A percentile compares a stretch with the other conserved stretches of the same genome.
Conservation (phyloP, 2,329 filamentous ascomycete species). For the Cryphonectria carpinicola region DNA sequence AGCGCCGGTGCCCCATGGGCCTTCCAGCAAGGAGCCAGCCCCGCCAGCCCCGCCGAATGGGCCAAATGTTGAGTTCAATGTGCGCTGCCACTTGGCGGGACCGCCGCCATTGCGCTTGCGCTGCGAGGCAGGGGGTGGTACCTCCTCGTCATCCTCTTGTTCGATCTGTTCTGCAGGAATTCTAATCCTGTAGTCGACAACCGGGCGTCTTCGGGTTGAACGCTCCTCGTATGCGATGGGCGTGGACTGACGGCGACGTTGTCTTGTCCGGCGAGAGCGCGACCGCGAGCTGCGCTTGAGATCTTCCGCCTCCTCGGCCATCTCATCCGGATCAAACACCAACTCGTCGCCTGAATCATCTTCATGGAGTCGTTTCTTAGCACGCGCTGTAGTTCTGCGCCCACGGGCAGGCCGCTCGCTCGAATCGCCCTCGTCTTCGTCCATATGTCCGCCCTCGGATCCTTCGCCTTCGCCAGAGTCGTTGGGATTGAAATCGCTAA, state of each 20-base stretch:
- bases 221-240: slow-evolving; percentile 64
- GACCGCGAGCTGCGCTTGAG: slow-evolving; percentile 59
- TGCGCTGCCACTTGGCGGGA: slow-evolving; percentile 71
- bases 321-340: slow-evolving; percentile 64
- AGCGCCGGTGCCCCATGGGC: slow-evolving; percentile 74
- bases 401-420: slow-evolving; percentile 57
- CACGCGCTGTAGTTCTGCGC: slow-evolving; percentile 45
- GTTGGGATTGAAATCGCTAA: slow-evolving; percentile 65
- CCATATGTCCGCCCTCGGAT: slow-evolving; percentile 41
- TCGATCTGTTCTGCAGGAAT: slow-evolving; percentile 74
- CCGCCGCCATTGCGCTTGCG: slow-evolving; percentile 66
- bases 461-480: slow-evolving; percentile 60
- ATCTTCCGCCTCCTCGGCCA: slow-evolving; percentile 68
- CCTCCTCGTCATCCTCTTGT: slow-evolving; percentile 69
- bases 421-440: slow-evolving; percentile 51
- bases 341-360: slow-evolving; percentile 60
- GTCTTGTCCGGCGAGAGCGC: slow-evolving; percentile 43
- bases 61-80: slow-evolving; percentile 85
- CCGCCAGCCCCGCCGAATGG: slow-evolving; percentile 89
- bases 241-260: slow-evolving; percentile 56
- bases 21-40: slow-evolving; percentile 70
- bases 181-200: slow-evolving; percentile 86
- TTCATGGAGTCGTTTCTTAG: slow-evolving; percentile 50
- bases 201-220: slow-evolving; percentile 55
- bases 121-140: slow-evolving; percentile 60